Evolutionary conservation across 768 basidiomycete species (phyloP).

Genomic region (Mycena maculata): DNA sequence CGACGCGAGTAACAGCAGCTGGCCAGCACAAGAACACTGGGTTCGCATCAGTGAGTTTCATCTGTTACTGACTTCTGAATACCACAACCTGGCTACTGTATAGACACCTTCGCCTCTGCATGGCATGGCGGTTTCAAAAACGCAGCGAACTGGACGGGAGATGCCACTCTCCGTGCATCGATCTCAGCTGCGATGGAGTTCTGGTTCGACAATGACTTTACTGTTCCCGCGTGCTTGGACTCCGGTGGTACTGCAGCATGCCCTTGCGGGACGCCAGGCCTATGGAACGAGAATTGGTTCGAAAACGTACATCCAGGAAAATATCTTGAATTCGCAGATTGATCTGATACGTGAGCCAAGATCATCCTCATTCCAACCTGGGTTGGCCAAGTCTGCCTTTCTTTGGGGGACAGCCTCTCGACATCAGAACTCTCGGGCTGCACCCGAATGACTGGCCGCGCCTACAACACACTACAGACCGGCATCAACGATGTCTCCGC

Average conservation of each 20-base stretch:
- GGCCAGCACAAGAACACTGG: constrained; percentile 69
- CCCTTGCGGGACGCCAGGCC: constrained; percentile 59
- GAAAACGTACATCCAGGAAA: constrained; percentile 51
- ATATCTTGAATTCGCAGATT: not conserved
- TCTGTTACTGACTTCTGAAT: not conserved
- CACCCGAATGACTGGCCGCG: constrained; percentile 54
- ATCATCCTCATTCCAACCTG: constrained; percentile 63
- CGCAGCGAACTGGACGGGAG: constrained; percentile 50
- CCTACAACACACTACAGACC: constrained; percentile 52
- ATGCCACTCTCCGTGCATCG: constrained; percentile 46
- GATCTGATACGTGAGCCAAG: constrained; percentile 39
- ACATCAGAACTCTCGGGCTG: constrained; percentile 48
- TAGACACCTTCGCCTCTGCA: constrained; percentile 61
- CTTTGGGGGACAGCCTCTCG: constrained; percentile 53
- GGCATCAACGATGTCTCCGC: constrained; percentile 52
- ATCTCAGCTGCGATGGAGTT: constrained; percentile 57
- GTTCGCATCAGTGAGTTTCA: constrained; percentile 51
- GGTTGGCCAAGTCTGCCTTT: constrained; percentile 61
- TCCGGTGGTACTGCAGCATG: constrained; percentile 56
- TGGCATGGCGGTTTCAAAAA: constrained; percentile 61
- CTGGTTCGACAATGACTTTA: constrained; percentile 67
- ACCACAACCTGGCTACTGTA: not conserved
- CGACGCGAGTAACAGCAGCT: constrained; percentile 61
- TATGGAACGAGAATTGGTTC: constrained; percentile 66
- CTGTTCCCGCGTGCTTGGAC: constrained; percentile 56